A percentile compares a stretch with the other conserved stretches of the same genome.
phyloP scores from a whole-genome alignment of 202 grass and related monocot genomes.

The Setaria italica region DNA sequence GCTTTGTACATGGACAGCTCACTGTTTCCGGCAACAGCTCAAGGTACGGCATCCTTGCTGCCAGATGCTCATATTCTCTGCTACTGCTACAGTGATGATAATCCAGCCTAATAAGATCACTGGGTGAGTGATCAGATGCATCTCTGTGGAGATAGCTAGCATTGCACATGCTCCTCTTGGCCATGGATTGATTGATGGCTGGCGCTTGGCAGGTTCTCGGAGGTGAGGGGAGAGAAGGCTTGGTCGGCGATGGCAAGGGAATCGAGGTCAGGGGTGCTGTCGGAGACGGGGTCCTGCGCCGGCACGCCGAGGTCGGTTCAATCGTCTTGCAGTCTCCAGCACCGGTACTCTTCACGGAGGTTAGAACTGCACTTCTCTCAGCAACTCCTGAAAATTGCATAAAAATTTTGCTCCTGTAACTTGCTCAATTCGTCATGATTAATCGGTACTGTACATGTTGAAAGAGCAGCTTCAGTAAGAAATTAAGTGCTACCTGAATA shows the following conservation, averaged over 20 bases:
- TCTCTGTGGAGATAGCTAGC: neutral
- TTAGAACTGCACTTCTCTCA: conserved; percentile 16
- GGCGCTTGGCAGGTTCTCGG: conserved; percentile 41
- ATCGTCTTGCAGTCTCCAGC: conserved; percentile 45
- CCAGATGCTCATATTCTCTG: conserved; percentile 17
- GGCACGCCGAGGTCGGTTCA: conserved; percentile 45
- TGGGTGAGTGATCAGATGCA: neutral
- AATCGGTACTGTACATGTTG: neutral
- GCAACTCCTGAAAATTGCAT: neutral
- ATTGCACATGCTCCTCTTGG: neutral
- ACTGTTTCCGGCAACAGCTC: conserved; percentile 22
- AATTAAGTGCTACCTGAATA: neutral
- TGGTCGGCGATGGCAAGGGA: conserved; percentile 45
- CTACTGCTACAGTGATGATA: neutral
- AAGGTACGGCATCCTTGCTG: conserved; percentile 43
- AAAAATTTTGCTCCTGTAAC: neutral
- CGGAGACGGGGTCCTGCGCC: conserved; percentile 58
- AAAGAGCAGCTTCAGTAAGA: conserved; percentile 13
- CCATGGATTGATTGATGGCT: neutral
- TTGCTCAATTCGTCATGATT: conserved; percentile 1
- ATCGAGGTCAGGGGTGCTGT: conserved; percentile 51
- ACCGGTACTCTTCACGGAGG: conserved; percentile 46
- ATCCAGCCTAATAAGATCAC: conserved; percentile 22
- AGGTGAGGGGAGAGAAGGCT: conserved; percentile 5
- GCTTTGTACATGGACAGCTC: conserved; percentile 46